Base-by-base conservation (phyloP, 2,329 filamentous ascomycete species). In the Ceratocystiopsis sp. region DNA sequence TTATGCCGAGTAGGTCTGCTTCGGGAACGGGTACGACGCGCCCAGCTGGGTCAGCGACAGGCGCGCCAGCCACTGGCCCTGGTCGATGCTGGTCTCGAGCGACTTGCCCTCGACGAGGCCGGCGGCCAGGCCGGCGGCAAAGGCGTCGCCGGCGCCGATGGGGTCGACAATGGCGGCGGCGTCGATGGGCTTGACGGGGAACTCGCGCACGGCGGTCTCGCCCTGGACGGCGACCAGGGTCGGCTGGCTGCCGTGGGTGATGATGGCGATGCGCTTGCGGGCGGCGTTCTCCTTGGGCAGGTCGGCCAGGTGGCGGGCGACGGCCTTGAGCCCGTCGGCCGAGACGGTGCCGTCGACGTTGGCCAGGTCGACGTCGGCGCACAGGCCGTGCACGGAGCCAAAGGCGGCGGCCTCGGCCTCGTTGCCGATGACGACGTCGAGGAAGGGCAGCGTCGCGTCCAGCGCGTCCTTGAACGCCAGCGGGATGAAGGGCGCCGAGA, bases 391-490 rank as follows among this genome's bases (percentile, higher is more conserved):
- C 46, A 78, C 78, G 61, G 86, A 79, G 51, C 87, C 84, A 65
- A 89, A 98, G 45, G 86, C 71, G 53, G 78, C 75, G 40, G 87
- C 89, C 68, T 98, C 91, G 51, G 84, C 83, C 77, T 98, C 91
- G 67, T 98, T 98, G 58, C 87, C 89, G 61, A 98, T 83, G 48
- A 96, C 71, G 65, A 89, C 93, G 67, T 96, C 87, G 71, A 86
- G 93, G 75, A 94, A 95, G 29, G 83, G 82, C 42, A 85, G 71
- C 43, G 83, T 80, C 55, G 78, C 78, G 63, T 94, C 85, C 40
- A 98, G 75, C 51, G 78, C 82, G 41, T 95, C 87, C 72, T 95
- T 95, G 80, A 96, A 98, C 74, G 95, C 94, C 60, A 93, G 82
- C 35, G 81, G 69, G 57, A 98, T 94, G 71, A 98, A 98, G 47